Evolutionary conservation across 352 stramenopile species (phyloP), one percentile per base, ranked within the genome.

Genomic region (Pythium aristosporum): DNA sequence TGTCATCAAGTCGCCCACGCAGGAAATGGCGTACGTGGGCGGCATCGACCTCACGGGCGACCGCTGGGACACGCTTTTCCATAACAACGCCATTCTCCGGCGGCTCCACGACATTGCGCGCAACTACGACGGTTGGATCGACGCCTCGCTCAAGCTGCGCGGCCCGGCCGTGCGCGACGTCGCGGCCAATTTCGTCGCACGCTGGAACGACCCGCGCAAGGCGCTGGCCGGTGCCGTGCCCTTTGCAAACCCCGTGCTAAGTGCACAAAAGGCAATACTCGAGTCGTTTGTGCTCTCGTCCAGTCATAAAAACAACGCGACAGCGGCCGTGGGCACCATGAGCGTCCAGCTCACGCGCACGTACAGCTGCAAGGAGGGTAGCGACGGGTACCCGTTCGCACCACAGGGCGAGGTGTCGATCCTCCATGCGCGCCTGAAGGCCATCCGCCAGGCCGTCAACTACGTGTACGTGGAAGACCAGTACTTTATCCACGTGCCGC

Each of bases 41-140:
- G 83, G 81, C 1, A 71, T 87, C 8, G 83, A 90, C 56, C 58
- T 88, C 34, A 80, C 71, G 10, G 69, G 68, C 15, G 79, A 89
- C 53, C 80, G 82, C 7, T 92, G 82, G 80, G 79, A 91, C 55
- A 87, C 79, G 20, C 73, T 79, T 20, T 69, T 65, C 18, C 78
- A 89, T 59, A 76, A 91, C 58, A 64, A 79, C 49, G 64, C 76
- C 5, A 65, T 44, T 32, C 43, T 89, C 25, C 71, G 78, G 2
- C 57, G 72, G 3, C 25, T 60, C 3, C 61, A 56, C 30, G 69
- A 71, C 28, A 76, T 75, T 25, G 68, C 71, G 15, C 58, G 64
- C 23, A 56, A 23, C 8, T 73, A 75, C 52, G 68, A 86, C 16
- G 80, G 82, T 16, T 92, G 79, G 80, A 25, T 89, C 1, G 82